phyloP scores from a whole-genome alignment of 1,284 basidiomycete species.

The Caloboletus inedulis region DNA sequence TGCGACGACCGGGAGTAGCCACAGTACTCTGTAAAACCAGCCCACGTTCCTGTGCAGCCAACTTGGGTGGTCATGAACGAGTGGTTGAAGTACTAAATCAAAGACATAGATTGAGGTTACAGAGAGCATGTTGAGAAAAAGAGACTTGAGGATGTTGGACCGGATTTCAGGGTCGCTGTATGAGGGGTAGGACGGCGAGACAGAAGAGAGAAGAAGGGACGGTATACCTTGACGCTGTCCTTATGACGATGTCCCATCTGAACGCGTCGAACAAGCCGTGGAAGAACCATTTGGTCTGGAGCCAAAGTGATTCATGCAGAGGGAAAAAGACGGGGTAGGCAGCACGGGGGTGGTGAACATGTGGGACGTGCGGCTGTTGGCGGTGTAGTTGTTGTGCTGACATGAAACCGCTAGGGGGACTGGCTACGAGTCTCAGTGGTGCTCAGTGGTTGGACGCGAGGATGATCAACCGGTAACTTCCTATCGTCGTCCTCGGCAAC shows the following conservation, averaged over 20 bases:
- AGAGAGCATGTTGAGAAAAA: constrained; percentile 66
- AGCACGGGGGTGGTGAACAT: constrained; percentile 31
- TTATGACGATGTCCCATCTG: constrained; percentile 63
- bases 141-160: constrained; percentile 66
- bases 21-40: constrained; percentile 70
- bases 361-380: constrained; percentile 6
- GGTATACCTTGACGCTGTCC: constrained; percentile 47
- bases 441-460: not conserved
- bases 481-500: constrained; percentile 4
- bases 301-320: constrained; percentile 51
- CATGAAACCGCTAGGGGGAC: constrained; percentile 15
- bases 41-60: constrained; percentile 71
- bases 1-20: constrained; percentile 72
- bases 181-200: constrained; percentile 11
- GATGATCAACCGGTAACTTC: constrained; percentile 15
- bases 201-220: constrained; percentile 1
- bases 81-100: constrained; percentile 66
- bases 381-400: constrained; percentile 13
- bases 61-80: constrained; percentile 58
- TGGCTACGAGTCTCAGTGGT: too few species aligned
- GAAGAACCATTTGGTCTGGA: constrained; percentile 58
- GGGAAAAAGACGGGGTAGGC: constrained; percentile 69
- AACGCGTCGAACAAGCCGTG: constrained; percentile 67
- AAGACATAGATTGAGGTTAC: constrained; percentile 69
- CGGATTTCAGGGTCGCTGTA: constrained; percentile 70